phyloP scores from a whole-genome alignment of 306 rosid species.

The Medicago lupulina region DNA sequence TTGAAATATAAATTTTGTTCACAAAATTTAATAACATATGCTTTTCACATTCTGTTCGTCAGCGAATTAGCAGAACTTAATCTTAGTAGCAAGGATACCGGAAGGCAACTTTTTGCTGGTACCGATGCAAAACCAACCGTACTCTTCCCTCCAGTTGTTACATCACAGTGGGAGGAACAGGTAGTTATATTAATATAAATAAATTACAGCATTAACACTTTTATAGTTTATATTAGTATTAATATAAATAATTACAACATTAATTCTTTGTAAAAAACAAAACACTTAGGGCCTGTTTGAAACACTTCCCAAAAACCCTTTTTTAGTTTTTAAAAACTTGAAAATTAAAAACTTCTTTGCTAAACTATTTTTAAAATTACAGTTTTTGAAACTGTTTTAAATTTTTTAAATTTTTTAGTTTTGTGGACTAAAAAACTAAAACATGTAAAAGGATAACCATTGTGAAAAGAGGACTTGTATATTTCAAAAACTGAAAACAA shows the following conservation, averaged over 20 bases:
- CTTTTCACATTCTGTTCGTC: constrained; percentile 38
- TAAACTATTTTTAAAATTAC: too few relatives aligned
- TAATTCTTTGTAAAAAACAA: background rate
- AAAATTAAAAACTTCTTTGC: too few relatives aligned
- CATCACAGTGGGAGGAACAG: constrained; percentile 99
- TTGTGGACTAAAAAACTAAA: too few relatives aligned
- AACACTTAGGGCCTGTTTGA: too few relatives aligned
- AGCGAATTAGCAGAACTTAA: constrained; percentile 91
- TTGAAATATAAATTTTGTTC: constrained; percentile 22
- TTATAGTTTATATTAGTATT: constrained; percentile 13
- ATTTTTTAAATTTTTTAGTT: too few relatives aligned
- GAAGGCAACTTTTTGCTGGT: constrained; percentile 96
- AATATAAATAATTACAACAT: background rate
- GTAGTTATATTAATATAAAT: constrained; percentile 42
- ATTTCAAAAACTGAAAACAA: too few relatives aligned
- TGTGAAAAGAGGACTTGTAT: too few relatives aligned
- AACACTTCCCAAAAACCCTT: too few relatives aligned
- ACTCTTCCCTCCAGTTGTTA: constrained; percentile 74
- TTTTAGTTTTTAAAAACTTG: too few relatives aligned
- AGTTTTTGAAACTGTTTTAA: too few relatives aligned
- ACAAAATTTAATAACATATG: constrained; percentile 25
- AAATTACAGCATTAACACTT: background rate
- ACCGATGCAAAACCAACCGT: constrained; percentile 80
- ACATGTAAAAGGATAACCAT: too few relatives aligned
- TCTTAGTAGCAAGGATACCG: constrained; percentile 80